phyloP scores from a whole-genome alignment of 78 protist genomes.

The Chrysochromulina parva region DNA sequence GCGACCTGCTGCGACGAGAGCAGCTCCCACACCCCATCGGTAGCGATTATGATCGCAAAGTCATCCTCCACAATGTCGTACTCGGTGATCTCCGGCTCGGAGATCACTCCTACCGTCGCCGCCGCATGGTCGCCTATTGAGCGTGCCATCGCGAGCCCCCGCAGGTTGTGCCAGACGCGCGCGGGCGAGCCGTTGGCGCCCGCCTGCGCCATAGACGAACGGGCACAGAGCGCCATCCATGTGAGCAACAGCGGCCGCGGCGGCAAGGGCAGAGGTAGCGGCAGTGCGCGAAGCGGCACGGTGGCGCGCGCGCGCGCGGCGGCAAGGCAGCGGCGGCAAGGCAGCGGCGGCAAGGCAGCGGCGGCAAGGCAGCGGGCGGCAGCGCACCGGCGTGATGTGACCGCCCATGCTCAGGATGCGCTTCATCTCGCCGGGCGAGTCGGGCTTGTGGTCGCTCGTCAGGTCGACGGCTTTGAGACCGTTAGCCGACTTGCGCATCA shows the following conservation, averaged over 20 bases:
- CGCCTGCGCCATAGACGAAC: neutral
- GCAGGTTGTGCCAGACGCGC: constrained; percentile 28
- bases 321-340: too few species aligned
- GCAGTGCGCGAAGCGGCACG: too few species aligned
- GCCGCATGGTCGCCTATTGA: constrained; percentile 24
- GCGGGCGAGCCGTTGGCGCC: constrained; percentile 23
- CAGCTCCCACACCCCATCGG: constrained; percentile 31
- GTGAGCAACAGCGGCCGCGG: too few species aligned
- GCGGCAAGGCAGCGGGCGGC: too few species aligned
- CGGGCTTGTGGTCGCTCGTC: constrained; percentile 5
- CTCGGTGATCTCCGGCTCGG: constrained; percentile 14
- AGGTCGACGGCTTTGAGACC: neutral
- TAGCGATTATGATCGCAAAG: neutral
- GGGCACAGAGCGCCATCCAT: too few species aligned
- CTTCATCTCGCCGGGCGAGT: constrained; percentile 4
- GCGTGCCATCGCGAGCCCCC: constrained; percentile 32
- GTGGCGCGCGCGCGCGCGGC: too few species aligned
- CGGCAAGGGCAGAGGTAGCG: too few species aligned
- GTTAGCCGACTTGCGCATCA: neutral
- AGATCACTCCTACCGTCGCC: constrained; percentile 3
- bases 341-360: too few species aligned
- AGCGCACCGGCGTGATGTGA: neutral
- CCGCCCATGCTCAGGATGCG: neutral
- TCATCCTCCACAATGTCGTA: neutral
- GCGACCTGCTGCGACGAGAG: neutral